Evolutionary conservation across 1,139 yeast genomes (phyloP).

Genomic region (Blastobotrys malaysiensis): DNA sequence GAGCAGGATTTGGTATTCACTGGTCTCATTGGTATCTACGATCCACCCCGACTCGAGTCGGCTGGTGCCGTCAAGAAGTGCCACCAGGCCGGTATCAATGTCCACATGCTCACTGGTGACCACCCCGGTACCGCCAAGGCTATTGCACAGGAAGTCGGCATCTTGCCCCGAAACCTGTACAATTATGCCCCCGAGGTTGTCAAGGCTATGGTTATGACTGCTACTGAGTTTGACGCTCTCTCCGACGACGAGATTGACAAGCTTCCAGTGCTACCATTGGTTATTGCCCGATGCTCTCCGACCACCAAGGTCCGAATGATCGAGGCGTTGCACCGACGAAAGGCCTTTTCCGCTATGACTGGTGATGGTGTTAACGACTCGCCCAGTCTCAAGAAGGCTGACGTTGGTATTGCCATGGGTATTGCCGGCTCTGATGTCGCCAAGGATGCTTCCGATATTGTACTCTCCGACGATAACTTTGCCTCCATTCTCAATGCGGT

Average conservation of each 20-base stretch:
- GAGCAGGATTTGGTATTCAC: conserved; percentile 55
- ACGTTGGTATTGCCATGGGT: conserved; percentile 81
- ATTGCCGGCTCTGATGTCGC: conserved; percentile 74
- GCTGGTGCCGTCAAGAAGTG: conserved; percentile 62
- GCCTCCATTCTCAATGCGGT: conserved; percentile 72
- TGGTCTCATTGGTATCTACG: conserved; percentile 76
- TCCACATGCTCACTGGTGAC: conserved; percentile 83
- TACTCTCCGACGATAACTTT: conserved; percentile 68
- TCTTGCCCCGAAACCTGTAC: conserved; percentile 62
- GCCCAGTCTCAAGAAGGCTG: conserved; percentile 70
- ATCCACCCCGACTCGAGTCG: conserved; percentile 75
- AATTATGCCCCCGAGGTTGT: conserved; percentile 60
- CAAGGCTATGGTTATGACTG: conserved; percentile 69
- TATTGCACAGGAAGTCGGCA: conserved; percentile 82
- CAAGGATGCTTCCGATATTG: conserved; percentile 69
- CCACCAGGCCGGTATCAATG: conserved; percentile 73
- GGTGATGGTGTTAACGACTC: conserved; percentile 86
- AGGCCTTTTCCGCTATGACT: conserved; percentile 74
- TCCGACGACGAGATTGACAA: conserved; percentile 58
- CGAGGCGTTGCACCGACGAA: conserved; percentile 71
- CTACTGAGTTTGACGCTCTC: conserved; percentile 62
- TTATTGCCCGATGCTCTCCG: conserved; percentile 82
- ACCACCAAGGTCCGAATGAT: conserved; percentile 81
- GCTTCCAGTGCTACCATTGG: conserved; percentile 68
- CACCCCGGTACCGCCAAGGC: conserved; percentile 80